These are phyloP conservation scores for Cystobasidium tubakii DNA, from an alignment of 768 basidiomycete genomes.

Conservation along the genomic window DNA sequence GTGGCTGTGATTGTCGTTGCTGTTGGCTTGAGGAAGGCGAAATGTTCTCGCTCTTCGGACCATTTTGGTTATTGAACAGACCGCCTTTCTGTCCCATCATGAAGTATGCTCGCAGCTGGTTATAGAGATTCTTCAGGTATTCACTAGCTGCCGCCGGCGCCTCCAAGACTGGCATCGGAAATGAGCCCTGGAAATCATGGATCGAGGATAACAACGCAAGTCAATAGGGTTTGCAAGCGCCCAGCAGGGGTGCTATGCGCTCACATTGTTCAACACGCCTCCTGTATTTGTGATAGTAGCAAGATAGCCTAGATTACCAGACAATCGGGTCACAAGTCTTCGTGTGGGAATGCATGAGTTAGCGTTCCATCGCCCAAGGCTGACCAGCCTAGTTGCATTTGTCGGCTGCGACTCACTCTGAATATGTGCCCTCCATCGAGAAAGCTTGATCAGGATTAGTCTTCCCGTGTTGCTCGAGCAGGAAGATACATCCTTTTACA, in stretches of 20 bases:
- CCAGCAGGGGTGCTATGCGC: not conserved
- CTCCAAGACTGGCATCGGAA: conserved; percentile 15
- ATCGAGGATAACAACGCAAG: not conserved
- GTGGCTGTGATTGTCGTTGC: conserved; percentile 2
- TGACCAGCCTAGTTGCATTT: not conserved
- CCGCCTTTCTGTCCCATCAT: conserved; percentile 27
- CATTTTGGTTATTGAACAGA: not conserved
- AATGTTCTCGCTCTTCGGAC: not conserved
- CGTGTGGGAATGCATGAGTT: too few species aligned
- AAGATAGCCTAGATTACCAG: conserved; percentile 32
- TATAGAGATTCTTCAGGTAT: not conserved
- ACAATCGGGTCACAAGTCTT: conserved; percentile 27
- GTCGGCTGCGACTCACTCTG: not conserved
- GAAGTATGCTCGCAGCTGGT: conserved; percentile 13
- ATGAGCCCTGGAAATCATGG: not conserved
- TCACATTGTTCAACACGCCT: not conserved
- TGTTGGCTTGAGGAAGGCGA: conserved; percentile 1
- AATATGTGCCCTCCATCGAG: conserved; percentile 23
- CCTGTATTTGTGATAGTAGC: not conserved
- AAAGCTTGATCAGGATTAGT: not conserved
- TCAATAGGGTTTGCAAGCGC: not conserved
- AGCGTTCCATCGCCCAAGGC: not conserved
- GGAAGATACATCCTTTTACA: conserved; percentile 22
- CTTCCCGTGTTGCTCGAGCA: conserved; percentile 6
- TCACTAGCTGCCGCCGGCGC: conserved; percentile 10